Evolutionary conservation across 208 protist species (phyloP).

Genomic region (Angomonas ambiguus): DNA sequence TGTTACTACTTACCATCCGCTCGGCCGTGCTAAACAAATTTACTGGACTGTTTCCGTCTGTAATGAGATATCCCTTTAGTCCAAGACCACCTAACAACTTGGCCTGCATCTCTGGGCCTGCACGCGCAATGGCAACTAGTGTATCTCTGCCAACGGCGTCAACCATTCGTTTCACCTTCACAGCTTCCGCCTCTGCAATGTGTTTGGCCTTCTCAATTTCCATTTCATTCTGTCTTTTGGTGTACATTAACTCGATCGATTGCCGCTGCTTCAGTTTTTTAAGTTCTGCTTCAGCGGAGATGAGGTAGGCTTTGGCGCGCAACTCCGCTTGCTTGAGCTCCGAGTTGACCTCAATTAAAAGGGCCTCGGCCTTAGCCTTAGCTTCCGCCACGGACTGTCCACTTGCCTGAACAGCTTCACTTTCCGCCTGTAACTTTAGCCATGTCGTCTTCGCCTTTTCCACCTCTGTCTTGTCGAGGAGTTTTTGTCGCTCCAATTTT

Average conservation of each 20-base stretch:
- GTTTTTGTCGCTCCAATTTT: conserved; percentile 89
- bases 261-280: conserved; percentile 79
- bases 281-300: conserved; percentile 82
- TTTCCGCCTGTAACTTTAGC: conserved; percentile 91
- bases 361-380: conserved; percentile 86
- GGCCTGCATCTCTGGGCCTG: conserved; percentile 94
- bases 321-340: conserved; percentile 88
- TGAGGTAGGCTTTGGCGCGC: conserved; percentile 71
- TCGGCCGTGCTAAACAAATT: conserved; percentile 95
- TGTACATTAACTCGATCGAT: conserved; percentile 85
- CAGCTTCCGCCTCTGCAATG: conserved; percentile 81
- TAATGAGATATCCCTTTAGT: conserved; percentile 94
- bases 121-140: conserved; percentile 86
- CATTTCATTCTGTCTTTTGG: conserved; percentile 68
- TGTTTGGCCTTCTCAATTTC: conserved; percentile 77
- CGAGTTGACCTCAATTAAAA: conserved; percentile 83
- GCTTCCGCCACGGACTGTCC: conserved; percentile 91
- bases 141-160: conserved; percentile 89
- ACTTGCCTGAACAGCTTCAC: conserved; percentile 86
- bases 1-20: conserved; percentile 73
- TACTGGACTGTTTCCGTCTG: conserved; percentile 94
- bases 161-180: conserved; percentile 86
- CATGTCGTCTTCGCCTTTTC: conserved; percentile 71
- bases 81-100: conserved; percentile 93
- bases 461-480: conserved; percentile 83